Evolutionary conservation across 139 green algal species (phyloP).

Genomic region (Chlorella ohadii): DNA sequence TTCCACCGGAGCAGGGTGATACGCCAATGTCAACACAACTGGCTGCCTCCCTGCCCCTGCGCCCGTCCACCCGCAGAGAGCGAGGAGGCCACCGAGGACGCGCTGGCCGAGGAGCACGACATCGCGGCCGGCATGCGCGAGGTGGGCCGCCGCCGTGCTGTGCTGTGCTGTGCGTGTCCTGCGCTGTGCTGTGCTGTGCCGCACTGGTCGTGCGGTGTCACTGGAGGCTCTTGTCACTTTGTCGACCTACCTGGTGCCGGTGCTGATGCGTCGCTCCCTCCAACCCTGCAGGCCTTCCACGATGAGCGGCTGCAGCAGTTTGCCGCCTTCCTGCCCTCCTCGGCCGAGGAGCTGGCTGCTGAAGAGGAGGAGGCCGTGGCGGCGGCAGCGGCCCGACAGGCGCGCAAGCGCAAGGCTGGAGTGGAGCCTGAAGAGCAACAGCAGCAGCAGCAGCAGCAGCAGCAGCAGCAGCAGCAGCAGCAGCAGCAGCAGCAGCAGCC

Average conservation of each 20-base stretch:
- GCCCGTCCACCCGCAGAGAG: background rate
- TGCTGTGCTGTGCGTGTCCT: no score
- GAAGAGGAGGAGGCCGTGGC: background rate
- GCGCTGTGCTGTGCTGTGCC: no score
- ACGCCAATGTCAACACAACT: no score
- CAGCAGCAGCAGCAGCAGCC: background rate
- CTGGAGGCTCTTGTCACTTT: no score
- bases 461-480: background rate
- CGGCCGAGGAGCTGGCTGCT: background rate
- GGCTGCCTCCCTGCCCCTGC: background rate
- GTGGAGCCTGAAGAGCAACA: background rate
- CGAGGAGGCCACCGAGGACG: slow-evolving; percentile 26
- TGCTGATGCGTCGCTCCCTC: no score
- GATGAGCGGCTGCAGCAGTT: slow-evolving; percentile 22
- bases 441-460: slow-evolving; percentile 6
- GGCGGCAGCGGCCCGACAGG: background rate
- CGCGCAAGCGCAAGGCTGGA: background rate
- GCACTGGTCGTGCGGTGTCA: no score
- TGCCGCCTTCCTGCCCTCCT: slow-evolving; percentile 8
- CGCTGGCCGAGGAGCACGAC: slow-evolving; percentile 31
- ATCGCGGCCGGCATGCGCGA: slow-evolving; percentile 28
- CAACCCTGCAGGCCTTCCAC: background rate
- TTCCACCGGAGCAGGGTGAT: no score
- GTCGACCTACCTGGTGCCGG: no score
- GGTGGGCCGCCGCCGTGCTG: no score